Conservation (phyloP, 2,329 filamentous ascomycete genomes). For the Monilinia polystroma region DNA sequence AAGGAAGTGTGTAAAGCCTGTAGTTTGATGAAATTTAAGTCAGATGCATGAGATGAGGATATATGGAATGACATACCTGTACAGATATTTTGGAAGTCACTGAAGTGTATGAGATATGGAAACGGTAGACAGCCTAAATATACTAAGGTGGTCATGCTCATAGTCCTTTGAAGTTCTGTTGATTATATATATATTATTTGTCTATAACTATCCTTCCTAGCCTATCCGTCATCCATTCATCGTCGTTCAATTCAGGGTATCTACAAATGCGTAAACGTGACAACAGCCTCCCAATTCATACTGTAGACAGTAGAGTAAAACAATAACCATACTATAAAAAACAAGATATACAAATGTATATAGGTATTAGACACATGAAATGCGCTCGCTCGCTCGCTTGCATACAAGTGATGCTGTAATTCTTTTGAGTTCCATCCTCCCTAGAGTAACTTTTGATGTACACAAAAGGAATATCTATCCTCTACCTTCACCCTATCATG, state of each 20-base stretch:
- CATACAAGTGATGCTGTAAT: slow-evolving; percentile 9
- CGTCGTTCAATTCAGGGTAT: slow-evolving; percentile 17
- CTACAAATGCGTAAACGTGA: slow-evolving; percentile 17
- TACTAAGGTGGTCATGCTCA: not conserved
- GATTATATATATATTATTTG: slow-evolving; percentile 9
- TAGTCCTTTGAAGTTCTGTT: not conserved
- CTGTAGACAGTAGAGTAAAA: slow-evolving; percentile 16
- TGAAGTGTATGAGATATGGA: not conserved
- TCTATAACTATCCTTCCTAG: not conserved
- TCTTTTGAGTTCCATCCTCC: slow-evolving; percentile 6
- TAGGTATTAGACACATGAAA: slow-evolving; percentile 16
- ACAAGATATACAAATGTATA: slow-evolving; percentile 8
- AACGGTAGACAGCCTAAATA: not conserved
- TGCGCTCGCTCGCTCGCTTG: slow-evolving; percentile 10
- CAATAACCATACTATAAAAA: slow-evolving; percentile 16
- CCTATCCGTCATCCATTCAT: slow-evolving; percentile 12
- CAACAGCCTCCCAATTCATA: slow-evolving; percentile 14
- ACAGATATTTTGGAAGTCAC: not conserved
- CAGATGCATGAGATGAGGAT: too few relatives aligned
- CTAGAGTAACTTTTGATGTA: slow-evolving; percentile 12
- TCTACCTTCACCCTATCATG: not conserved
- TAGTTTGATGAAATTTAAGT: not conserved
- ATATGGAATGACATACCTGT: not conserved
- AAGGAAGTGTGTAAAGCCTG: not conserved
- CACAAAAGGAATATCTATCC: slow-evolving; percentile 12